Evolutionary conservation across 1,284 basidiomycete genomes (phyloP).

Genomic region (Malassezia pachydermatis): DNA sequence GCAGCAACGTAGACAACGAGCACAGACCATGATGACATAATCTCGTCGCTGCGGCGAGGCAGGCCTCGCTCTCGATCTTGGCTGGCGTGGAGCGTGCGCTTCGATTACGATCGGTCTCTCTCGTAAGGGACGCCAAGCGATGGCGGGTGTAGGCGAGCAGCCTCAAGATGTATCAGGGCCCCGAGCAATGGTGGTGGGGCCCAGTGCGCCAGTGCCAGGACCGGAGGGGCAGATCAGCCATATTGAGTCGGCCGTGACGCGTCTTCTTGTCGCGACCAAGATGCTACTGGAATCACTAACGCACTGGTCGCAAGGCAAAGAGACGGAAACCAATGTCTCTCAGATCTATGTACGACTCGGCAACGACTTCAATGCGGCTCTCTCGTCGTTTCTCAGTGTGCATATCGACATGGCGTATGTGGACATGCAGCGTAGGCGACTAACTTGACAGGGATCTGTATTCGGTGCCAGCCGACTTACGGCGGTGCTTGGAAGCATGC

Average conservation of each 20-base stretch:
- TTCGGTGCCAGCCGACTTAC: conserved; percentile 76
- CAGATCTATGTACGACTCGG: conserved; percentile 92
- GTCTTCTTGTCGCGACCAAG: conserved; percentile 87
- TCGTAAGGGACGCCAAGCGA: too few species aligned
- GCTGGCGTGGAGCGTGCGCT: too few species aligned
- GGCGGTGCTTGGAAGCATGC: conserved; percentile 75
- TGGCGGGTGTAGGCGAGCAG: too few species aligned
- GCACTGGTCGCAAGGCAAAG: conserved; percentile 54
- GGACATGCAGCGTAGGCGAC: neutral
- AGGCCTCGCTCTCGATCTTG: too few species aligned
- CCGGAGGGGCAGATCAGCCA: conserved; percentile 29
- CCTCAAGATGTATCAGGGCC: too few species aligned
- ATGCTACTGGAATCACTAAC: conserved; percentile 83
- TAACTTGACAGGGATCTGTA: conserved; percentile 62
- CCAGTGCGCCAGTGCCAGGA: too few species aligned
- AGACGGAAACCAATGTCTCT: conserved; percentile 75
- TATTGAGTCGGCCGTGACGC: conserved; percentile 83
- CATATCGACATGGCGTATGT: conserved; percentile 84
- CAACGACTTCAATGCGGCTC: conserved; percentile 91
- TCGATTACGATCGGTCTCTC: too few species aligned
- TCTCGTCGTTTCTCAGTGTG: conserved; percentile 72
- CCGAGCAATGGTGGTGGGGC: too few species aligned
- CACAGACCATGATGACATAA: too few species aligned
- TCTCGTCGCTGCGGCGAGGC: too few species aligned
- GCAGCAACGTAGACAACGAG: too few species aligned